Evolutionary conservation across 257 asterid species (phyloP).

Genomic region (Nicotiana attenuata): DNA sequence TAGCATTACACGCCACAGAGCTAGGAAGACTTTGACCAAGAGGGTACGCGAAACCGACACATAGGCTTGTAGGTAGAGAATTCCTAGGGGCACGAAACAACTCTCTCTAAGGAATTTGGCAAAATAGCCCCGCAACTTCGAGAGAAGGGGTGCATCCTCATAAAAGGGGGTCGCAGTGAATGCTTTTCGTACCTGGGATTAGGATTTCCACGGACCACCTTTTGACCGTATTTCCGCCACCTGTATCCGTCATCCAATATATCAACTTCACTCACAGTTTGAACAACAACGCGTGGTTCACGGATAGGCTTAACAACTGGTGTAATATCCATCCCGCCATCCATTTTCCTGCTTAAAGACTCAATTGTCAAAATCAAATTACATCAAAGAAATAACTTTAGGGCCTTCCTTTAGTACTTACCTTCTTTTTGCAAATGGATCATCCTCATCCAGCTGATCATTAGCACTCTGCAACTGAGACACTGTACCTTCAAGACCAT

Average conservation of each 20-base stretch:
- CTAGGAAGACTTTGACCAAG: no score
- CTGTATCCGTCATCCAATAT: constrained; percentile 92
- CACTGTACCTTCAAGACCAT: constrained; percentile 48
- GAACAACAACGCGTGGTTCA: constrained; percentile 94
- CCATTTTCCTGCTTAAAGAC: constrained; percentile 61
- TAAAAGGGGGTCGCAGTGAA: background rate
- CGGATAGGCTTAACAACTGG: constrained; percentile 88
- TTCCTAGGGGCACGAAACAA: no score
- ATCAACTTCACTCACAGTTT: constrained; percentile 96
- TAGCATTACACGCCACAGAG: constrained; percentile 1
- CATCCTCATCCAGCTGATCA: constrained; percentile 73
- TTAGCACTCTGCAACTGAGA: constrained; percentile 45
- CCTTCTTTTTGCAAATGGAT: constrained; percentile 73
- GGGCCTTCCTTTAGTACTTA: constrained; percentile 14
- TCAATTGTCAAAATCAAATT: background rate
- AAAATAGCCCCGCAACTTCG: no score
- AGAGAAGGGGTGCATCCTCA: no score
- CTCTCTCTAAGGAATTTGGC: no score
- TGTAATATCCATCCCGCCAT: constrained; percentile 59
- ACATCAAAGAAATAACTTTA: background rate
- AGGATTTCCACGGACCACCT: constrained; percentile 95
- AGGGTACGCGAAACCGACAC: no score
- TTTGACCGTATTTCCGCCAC: constrained; percentile 99
- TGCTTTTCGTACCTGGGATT: constrained; percentile 69
- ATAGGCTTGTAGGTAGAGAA: no score